Percentiles rank a stretch among this genome's conserved stretches.
Conservation (phyloP, 345 rosid genomes). For the Eucalyptus melliodora region DNA sequence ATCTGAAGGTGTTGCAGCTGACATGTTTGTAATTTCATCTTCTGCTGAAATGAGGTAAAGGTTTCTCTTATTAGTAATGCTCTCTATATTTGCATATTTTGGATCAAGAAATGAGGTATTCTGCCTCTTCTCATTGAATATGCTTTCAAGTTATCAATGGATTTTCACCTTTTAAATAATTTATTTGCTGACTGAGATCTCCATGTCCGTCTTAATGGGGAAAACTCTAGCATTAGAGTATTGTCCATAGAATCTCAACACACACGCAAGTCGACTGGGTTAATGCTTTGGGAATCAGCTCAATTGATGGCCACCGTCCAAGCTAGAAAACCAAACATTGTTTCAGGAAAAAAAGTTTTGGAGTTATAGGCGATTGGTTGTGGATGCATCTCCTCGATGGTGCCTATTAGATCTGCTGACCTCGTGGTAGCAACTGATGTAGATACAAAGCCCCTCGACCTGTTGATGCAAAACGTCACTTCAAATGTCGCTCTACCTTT, state of each 20-base stretch:
- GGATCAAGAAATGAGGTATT: neutral
- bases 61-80: neutral
- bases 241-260: slow-evolving; percentile 78
- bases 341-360: slow-evolving; percentile 48
- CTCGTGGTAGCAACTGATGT: slow-evolving; percentile 69
- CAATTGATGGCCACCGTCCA: slow-evolving; percentile 60
- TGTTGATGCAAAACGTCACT: slow-evolving; percentile 36
- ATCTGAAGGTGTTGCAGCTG: slow-evolving; percentile 61
- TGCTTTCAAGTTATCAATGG: neutral
- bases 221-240: slow-evolving; percentile 34
- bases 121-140: neutral
- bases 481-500: slow-evolving; percentile 32
- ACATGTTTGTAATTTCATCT: slow-evolving; percentile 60
- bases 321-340: slow-evolving; percentile 57
- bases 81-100: neutral
- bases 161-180: neutral
- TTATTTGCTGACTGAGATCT: slow-evolving; percentile 22
- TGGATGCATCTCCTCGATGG: slow-evolving; percentile 77
- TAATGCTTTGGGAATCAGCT: slow-evolving; percentile 97
- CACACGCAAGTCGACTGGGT: slow-evolving; percentile 76
- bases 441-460: slow-evolving; percentile 47
- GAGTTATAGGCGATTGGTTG: slow-evolving; percentile 65
- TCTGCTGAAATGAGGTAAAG: slow-evolving; percentile 47
- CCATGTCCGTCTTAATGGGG: slow-evolving; percentile 25
- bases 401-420: slow-evolving; percentile 43